Evolutionary conservation across 2,329 filamentous ascomycete genomes (phyloP), one percentile per base, ranked within the genome.

Genomic region (Fusarium secorum): DNA sequence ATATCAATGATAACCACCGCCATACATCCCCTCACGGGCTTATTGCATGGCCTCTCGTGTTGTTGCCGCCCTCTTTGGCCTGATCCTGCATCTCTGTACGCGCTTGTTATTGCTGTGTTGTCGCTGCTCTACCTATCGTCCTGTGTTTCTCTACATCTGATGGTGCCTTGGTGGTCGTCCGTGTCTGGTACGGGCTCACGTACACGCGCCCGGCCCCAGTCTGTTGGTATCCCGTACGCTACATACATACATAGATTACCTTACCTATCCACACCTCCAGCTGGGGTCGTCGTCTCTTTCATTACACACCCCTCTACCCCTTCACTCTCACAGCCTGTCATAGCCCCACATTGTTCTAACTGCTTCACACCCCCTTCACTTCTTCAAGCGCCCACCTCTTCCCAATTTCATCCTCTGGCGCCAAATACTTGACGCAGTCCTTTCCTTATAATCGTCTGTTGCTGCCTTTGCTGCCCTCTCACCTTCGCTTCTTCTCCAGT

Each of bases 381-480:
- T 70, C 64, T 65, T 74, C 71, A 75, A 71, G 68, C 71, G 69
- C 73, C 73, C 68, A 75, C 74, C 68, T 73, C 68, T 66, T 60
- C 61, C 61, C 63, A 68, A 65, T 61, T 64, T 73, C 64, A 72
- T 73, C 67, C 70, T 69, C 51, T 68, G 73, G 74, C 74, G 74
- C 74, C 74, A 76, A 76, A 76, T 64, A 68, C 73, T 75, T 66
- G 66, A 72, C 68, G 62, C 70, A 75, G 66, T 73, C 56, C 64
- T 75, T 74, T 65, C 64, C 68, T 75, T 76, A 76, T 76, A 76
- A 76, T 57, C 69, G 49, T 73, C 65, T 68, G 66, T 66, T 68
- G 70, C 72, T 74, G 74, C 74, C 74, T 70, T 57, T 63, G 26
- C 66, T 66, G 66, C 64, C 68, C 53, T 65, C 28, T 60, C 59